Evolutionary conservation across 2,329 filamentous ascomycete genomes (phyloP).

Genomic region (Xylariaceae sp.): DNA sequence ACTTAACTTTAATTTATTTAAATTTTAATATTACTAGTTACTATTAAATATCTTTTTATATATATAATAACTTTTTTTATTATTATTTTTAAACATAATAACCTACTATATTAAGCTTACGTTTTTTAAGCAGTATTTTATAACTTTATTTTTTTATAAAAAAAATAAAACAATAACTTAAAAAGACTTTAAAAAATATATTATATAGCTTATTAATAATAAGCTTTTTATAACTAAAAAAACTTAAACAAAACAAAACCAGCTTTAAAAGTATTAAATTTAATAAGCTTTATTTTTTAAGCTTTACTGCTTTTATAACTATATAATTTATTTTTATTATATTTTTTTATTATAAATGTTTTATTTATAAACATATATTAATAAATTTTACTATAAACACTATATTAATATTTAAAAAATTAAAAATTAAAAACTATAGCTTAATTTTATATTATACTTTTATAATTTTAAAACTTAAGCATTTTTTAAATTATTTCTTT

Average conservation of each 20-base stretch:
- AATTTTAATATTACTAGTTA: neutral
- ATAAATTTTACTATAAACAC: neutral
- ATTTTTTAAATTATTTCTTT: neutral
- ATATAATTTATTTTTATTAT: neutral
- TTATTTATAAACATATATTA: neutral
- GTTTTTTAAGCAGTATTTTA: neutral
- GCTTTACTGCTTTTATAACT: neutral
- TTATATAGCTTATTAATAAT: neutral
- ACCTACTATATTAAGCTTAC: neutral
- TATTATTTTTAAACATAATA: conserved; percentile 1
- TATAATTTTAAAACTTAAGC: neutral
- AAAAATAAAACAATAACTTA: conserved; percentile 4
- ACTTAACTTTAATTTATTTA: neutral
- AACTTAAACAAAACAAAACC: neutral
- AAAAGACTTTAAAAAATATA: conserved; percentile 11
- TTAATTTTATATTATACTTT: neutral
- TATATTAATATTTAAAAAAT: conserved; percentile 1
- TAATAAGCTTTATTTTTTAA: neutral
- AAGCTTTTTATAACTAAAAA: conserved; percentile 10
- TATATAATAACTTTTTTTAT: neutral
- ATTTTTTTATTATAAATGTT: neutral
- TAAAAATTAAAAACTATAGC: neutral
- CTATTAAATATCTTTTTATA: neutral
- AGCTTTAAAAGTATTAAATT: neutral
- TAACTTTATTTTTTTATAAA: conserved; percentile 1